phyloP scores from a whole-genome alignment of 208 protist species.

The Entamoeba histolytica region DNA sequence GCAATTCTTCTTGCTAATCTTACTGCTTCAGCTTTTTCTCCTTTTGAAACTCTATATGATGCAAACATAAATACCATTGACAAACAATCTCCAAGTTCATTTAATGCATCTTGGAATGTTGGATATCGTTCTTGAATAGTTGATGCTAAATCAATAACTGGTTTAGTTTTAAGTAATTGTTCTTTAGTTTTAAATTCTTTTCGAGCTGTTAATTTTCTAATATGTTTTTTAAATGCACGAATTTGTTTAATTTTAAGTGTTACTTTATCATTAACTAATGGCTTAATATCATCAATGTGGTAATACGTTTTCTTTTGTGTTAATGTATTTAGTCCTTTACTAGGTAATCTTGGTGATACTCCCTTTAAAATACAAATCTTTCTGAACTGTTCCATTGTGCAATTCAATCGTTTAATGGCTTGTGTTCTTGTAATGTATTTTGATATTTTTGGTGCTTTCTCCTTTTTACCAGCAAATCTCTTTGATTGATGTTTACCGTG shows the following conservation, averaged over 20 bases:
- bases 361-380: slow-evolving; percentile 92
- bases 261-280: slow-evolving; percentile 48
- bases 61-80: slow-evolving; percentile 67
- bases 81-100: slow-evolving; percentile 80
- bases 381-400: slow-evolving; percentile 6
- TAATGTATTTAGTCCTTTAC: slow-evolving; percentile 55
- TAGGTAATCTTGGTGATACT: slow-evolving; percentile 80
- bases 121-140: slow-evolving; percentile 58
- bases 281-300: slow-evolving; percentile 81
- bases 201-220: slow-evolving; percentile 54
- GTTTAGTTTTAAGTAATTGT: neutral
- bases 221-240: slow-evolving; percentile 62
- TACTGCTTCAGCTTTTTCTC: slow-evolving; percentile 27
- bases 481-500: too few relatives aligned
- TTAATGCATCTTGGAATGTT: slow-evolving; percentile 73
- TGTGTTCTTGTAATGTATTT: slow-evolving; percentile 5
- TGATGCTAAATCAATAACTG: neutral
- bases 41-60: slow-evolving; percentile 39
- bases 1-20: slow-evolving; percentile 46
- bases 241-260: slow-evolving; percentile 55
- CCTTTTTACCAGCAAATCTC: too few relatives aligned
- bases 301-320: slow-evolving; percentile 83
- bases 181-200: neutral
- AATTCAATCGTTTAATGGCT: neutral
- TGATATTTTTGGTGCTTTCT: neutral